These are phyloP conservation scores for Seiridium cupressi DNA, from an alignment of 2,329 filamentous ascomycete species.

Conservation along the genomic window DNA sequence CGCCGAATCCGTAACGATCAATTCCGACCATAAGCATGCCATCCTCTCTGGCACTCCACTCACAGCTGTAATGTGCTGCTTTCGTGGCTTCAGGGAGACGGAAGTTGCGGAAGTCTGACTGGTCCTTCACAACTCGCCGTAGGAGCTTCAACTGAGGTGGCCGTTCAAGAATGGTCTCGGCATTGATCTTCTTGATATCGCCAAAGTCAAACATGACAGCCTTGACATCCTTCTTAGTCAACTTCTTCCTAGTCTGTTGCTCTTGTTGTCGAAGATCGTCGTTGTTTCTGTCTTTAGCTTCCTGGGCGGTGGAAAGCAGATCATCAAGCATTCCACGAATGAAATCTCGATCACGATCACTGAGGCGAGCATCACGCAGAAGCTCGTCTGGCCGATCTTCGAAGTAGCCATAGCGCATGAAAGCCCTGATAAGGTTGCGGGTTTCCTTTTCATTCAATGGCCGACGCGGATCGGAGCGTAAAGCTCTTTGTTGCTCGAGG, in stretches of 20 bases:
- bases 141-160: conserved; percentile 86
- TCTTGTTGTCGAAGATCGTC: conserved; percentile 77
- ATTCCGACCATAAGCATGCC: conserved; percentile 97
- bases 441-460: conserved; percentile 91
- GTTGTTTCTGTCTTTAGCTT: conserved; percentile 65
- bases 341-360: conserved; percentile 78
- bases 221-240: conserved; percentile 97
- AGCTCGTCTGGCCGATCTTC: conserved; percentile 87
- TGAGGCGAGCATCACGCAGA: conserved; percentile 79
- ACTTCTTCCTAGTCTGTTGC: conserved; percentile 73
- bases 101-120: conserved; percentile 73
- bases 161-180: conserved; percentile 89
- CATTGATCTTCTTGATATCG: conserved; percentile 91
- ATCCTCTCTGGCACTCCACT: conserved; percentile 91
- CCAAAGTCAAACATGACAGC: conserved; percentile 93
- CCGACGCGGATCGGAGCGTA: conserved; percentile 80
- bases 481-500: conserved; percentile 70
- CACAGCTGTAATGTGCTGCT: conserved; percentile 83
- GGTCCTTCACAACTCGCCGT: conserved; percentile 66
- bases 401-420: conserved; percentile 86
- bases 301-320: conserved; percentile 58
- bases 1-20: conserved; percentile 88
- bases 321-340: conserved; percentile 75
- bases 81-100: conserved; percentile 90
- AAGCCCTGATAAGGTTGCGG: conserved; percentile 85